These are phyloP conservation scores for Zopfochytrium polystomum DNA, from an alignment of 371 early-diverging fungal species.

Conservation along the genomic window DNA sequence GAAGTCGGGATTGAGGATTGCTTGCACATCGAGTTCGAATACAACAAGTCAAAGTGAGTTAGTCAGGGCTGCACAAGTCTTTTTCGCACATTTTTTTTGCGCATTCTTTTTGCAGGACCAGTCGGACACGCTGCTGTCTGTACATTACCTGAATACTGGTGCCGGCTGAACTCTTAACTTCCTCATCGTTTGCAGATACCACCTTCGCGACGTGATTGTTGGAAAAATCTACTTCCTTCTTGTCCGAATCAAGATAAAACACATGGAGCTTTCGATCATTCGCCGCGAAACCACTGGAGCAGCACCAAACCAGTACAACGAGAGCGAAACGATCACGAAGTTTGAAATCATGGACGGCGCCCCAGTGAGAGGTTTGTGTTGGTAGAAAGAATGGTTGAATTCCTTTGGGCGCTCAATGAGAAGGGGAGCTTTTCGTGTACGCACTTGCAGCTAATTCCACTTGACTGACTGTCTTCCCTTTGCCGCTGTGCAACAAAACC, in stretches of 20 bases:
- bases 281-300: conserved; percentile 95
- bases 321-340: conserved; percentile 96
- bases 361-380: conserved; percentile 74
- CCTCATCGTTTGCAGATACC: conserved; percentile 55
- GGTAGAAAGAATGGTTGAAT: no score
- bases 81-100: neutral
- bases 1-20: conserved; percentile 96
- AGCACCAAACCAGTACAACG: conserved; percentile 94
- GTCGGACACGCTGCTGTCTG: no score
- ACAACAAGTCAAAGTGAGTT: conserved; percentile 83
- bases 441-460: neutral
- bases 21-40: conserved; percentile 92
- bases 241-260: conserved; percentile 98
- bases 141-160: no score
- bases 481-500: neutral
- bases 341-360: conserved; percentile 99
- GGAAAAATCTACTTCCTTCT: conserved; percentile 97
- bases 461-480: no score
- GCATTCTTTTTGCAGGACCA: no score
- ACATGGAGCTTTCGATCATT: conserved; percentile 97
- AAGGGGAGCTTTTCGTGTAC: no score
- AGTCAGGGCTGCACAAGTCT: neutral
- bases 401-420: neutral
- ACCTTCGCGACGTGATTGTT: conserved; percentile 95
- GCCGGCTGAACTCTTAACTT: no score